A percentile compares a stretch with the other conserved stretches of the same genome.
phyloP scores from a whole-genome alignment of 441 rosid genomes.

The Populus trichocarpa region DNA sequence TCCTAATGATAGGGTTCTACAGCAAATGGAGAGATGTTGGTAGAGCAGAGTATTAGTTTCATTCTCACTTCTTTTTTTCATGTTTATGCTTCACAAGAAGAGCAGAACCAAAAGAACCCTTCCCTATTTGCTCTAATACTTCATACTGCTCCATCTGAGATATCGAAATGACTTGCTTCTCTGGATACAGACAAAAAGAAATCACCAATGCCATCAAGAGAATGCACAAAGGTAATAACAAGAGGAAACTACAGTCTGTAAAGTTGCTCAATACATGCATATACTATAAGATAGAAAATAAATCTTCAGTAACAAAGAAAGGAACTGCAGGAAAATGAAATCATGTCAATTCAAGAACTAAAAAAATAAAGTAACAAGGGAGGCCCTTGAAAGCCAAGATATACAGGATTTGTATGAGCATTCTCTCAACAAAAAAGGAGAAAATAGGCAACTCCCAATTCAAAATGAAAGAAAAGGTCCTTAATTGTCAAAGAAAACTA shows the following conservation, averaged over 20 bases:
- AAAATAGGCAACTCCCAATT: neutral
- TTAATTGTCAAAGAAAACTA: neutral
- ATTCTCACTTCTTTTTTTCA: slow-evolving; percentile 85
- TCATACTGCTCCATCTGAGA: slow-evolving; percentile 88
- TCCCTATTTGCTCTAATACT: slow-evolving; percentile 92
- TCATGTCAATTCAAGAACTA: neutral
- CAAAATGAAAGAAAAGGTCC: neutral
- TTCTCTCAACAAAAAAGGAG: neutral
- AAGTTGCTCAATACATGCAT: slow-evolving; percentile 23
- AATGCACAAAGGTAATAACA: slow-evolving; percentile 9
- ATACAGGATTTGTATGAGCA: slow-evolving; percentile 1
- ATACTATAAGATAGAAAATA: slow-evolving; percentile 14
- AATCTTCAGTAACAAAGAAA: neutral
- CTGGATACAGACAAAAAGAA: slow-evolving; percentile 9
- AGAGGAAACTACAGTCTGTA: slow-evolving; percentile 14
- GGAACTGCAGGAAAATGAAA: slow-evolving; percentile 7
- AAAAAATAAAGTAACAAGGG: neutral
- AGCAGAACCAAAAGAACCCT: slow-evolving; percentile 98
- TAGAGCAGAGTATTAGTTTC: neutral
- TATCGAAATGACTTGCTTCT: slow-evolving; percentile 25
- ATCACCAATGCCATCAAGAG: slow-evolving; percentile 5
- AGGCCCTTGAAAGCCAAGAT: slow-evolving; percentile 19
- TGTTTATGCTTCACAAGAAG: slow-evolving; percentile 95
- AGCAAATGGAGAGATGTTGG: neutral
- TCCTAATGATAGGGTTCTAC: slow-evolving; percentile 4